A percentile compares a stretch with the other conserved stretches of the same genome.
phyloP scores from a whole-genome alignment of 768 basidiomycete genomes.

The Harrya chromipes region DNA sequence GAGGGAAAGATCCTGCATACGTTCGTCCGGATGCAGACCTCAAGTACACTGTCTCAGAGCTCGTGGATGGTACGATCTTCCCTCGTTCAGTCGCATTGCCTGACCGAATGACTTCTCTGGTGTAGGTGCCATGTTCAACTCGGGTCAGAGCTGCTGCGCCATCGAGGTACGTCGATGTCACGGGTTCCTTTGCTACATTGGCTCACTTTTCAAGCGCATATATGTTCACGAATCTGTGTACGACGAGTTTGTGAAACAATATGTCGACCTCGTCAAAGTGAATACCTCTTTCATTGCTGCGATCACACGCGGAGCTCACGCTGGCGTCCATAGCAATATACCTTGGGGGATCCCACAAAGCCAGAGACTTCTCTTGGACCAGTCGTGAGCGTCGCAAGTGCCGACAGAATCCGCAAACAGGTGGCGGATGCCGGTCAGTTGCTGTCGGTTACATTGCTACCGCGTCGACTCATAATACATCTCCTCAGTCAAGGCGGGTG shows the following conservation, averaged over 20 bases:
- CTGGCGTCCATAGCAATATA: slow-evolving; percentile 53
- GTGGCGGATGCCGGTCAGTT: slow-evolving; percentile 74
- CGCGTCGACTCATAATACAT: not conserved
- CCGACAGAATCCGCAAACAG: slow-evolving; percentile 82
- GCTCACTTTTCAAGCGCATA: slow-evolving; percentile 57
- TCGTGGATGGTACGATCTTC: slow-evolving; percentile 74
- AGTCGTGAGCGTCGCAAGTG: slow-evolving; percentile 86
- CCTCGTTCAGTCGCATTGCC: not conserved
- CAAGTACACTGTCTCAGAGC: slow-evolving; percentile 75
- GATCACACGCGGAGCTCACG: not conserved
- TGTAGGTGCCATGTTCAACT: slow-evolving; percentile 90
- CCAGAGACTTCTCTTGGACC: slow-evolving; percentile 82
- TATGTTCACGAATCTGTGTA: slow-evolving; percentile 89
- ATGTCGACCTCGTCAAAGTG: slow-evolving; percentile 73
- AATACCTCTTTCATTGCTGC: not conserved
- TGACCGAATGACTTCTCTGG: not conserved
- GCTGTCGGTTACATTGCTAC: not conserved
- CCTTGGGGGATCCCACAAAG: slow-evolving; percentile 81
- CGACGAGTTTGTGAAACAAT: slow-evolving; percentile 73
- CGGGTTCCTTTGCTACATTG: not conserved
- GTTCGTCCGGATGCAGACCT: slow-evolving; percentile 86
- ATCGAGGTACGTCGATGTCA: slow-evolving; percentile 59
- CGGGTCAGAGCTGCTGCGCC: slow-evolving; percentile 95
- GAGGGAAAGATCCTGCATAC: slow-evolving; percentile 98
- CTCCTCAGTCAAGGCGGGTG: slow-evolving; percentile 66